Conservation (phyloP, 2,329 filamentous ascomycete species). For the Fusarium sp. region DNA sequence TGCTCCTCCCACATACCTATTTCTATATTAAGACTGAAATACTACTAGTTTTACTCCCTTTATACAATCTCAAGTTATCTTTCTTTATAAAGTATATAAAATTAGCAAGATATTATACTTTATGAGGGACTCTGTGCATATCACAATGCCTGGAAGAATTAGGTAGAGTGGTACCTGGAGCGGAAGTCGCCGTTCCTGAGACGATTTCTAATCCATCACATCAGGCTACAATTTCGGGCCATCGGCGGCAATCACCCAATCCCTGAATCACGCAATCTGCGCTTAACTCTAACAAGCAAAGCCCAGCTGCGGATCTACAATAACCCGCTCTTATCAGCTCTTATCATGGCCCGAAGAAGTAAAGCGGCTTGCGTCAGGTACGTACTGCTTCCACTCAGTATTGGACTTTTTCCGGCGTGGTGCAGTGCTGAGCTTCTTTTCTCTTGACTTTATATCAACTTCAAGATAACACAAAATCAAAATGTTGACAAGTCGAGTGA, state of each 20-base stretch:
- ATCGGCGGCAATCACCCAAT: constrained; percentile 29
- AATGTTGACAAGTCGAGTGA: constrained; percentile 40
- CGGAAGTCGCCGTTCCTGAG: constrained; percentile 21
- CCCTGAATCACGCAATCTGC: constrained; percentile 32
- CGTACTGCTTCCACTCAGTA: constrained; percentile 22
- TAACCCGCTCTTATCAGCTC: constrained; percentile 1
- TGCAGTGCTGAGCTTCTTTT: constrained; percentile 21
- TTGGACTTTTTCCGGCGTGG: constrained; percentile 27
- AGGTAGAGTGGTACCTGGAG: too few relatives aligned
- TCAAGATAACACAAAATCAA: constrained; percentile 7
- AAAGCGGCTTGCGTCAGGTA: constrained; percentile 10
- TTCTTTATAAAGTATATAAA: too few relatives aligned
- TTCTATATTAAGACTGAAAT: too few relatives aligned
- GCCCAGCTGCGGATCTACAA: neutral
- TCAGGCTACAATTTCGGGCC: constrained; percentile 23
- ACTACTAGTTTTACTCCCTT: too few relatives aligned
- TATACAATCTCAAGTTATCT: too few relatives aligned
- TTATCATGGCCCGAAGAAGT: neutral
- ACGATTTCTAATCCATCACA: constrained; percentile 3
- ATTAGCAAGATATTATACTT: too few relatives aligned
- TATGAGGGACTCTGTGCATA: too few relatives aligned
- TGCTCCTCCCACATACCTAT: too few relatives aligned
- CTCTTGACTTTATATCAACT: neutral
- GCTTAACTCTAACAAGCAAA: constrained; percentile 14
- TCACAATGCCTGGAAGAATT: too few relatives aligned